Evolutionary conservation across 2,329 filamentous ascomycete species (phyloP), one percentile per base, ranked within the genome.

Genomic region (Emergomyces orientalis): DNA sequence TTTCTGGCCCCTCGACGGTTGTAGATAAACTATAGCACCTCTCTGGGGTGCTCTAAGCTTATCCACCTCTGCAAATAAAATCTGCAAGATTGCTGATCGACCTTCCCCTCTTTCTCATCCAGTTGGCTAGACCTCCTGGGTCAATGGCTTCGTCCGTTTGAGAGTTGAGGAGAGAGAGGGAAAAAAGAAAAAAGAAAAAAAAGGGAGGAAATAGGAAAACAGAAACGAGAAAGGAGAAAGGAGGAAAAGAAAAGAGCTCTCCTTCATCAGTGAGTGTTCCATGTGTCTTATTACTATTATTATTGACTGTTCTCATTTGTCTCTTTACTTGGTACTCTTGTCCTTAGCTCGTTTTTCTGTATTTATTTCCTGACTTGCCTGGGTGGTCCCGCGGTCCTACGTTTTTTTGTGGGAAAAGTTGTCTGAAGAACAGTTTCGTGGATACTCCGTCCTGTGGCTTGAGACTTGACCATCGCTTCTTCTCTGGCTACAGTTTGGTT

Each of bases 401-500:
- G 19, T 9, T 25, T 57, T 58, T 41, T 58, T 59, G 57, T 59
- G 57, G 57, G 22, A 41, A 59, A 41, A 59, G 57, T 49, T 47
- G 57, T 47, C 17, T 45, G 27, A 47, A 59, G 34, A 57, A 39
- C 27, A 59, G 39, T n/a, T 59, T 41, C 57, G 43, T 41, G 19
- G 57, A 45, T 59, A n/a, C 14, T 34, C 25, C 25, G 13, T 47
- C 39, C 11, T 17, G 39, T 59, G 56, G 56, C 56, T 45, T 45
- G 25, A 59, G 39, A 59, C 47, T 47, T 59, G 51, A 57, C n/a
- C 27, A 55, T 57, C 55, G 45, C 32, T 47, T 56, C 17, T 52
- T 45, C 45, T 59, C 43, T 45, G 62, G 61, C 64, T 59, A 62
- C 63, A 68, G 63, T 66, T 69, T 57, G 52, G 49, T 52, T 59